phyloP scores from a whole-genome alignment of 345 rosid species.

The Angophora floribunda region DNA sequence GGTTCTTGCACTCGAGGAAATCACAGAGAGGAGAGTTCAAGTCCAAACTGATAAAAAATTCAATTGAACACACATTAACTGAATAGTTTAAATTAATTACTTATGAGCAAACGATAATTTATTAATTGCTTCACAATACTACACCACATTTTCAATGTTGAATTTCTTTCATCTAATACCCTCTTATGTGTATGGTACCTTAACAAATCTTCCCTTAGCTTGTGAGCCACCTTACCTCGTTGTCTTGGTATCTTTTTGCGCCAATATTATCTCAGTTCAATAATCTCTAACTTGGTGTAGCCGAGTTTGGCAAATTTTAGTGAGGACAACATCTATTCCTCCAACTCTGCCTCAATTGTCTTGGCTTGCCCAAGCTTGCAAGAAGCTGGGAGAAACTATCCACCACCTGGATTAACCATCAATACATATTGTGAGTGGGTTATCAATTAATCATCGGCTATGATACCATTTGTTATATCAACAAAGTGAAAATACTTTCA shows the following conservation, averaged over 20 bases:
- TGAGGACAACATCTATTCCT: neutral
- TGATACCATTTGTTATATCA: neutral
- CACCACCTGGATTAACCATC: neutral
- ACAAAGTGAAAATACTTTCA: neutral
- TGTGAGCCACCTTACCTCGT: neutral
- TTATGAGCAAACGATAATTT: neutral
- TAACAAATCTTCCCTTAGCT: neutral
- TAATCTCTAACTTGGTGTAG: neutral
- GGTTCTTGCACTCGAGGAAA: neutral
- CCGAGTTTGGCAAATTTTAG: neutral
- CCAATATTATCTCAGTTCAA: neutral
- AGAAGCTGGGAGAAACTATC: neutral
- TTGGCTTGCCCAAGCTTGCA: neutral
- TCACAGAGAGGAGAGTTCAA: neutral
- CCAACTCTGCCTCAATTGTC: neutral
- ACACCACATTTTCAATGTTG: neutral
- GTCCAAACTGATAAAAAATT: neutral
- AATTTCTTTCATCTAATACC: neutral
- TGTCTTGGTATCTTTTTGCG: neutral
- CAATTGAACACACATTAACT: neutral
- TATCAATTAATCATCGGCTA: neutral
- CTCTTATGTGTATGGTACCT: neutral
- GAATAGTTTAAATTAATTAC: neutral
- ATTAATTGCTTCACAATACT: neutral
- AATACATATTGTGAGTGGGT: neutral